Percentiles rank a stretch among this genome's conserved stretches.
Evolutionary conservation across 129 eudicot genomes (phyloP).

Genomic region (Tagetes erecta): DNA sequence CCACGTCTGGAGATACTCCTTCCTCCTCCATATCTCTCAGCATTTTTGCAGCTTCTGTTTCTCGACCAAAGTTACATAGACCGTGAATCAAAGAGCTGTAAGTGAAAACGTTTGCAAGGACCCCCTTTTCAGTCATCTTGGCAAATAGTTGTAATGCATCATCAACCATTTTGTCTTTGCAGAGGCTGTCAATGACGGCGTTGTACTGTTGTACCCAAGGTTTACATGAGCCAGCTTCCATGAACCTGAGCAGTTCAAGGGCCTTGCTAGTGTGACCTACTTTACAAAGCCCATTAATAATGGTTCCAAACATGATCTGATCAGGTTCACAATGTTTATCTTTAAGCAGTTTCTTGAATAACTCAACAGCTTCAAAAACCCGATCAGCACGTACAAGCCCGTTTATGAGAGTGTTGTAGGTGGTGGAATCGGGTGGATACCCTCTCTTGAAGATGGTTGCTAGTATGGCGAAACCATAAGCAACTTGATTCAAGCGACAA

Average conservation of each 20-base stretch:
- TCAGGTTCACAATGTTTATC: slow-evolving; percentile 32
- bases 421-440: slow-evolving; percentile 24
- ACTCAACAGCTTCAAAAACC: slow-evolving; percentile 32
- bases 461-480: slow-evolving; percentile 41
- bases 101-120: slow-evolving; percentile 35
- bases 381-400: slow-evolving; percentile 37
- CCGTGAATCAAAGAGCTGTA: slow-evolving; percentile 39
- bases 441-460: slow-evolving; percentile 49
- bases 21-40: not conserved
- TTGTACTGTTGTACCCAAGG: slow-evolving; percentile 21
- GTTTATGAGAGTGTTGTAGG: slow-evolving; percentile 39
- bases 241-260: slow-evolving; percentile 31
- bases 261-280: slow-evolving; percentile 35
- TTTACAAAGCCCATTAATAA: slow-evolving; percentile 44
- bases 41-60: not conserved
- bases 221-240: slow-evolving; percentile 33
- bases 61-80: not conserved
- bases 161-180: slow-evolving; percentile 38
- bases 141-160: slow-evolving; percentile 35
- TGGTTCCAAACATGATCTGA: slow-evolving; percentile 28
- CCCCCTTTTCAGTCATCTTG: slow-evolving; percentile 31
- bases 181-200: slow-evolving; percentile 32
- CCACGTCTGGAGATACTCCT: not conserved
- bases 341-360: slow-evolving; percentile 34
- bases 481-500: slow-evolving; percentile 31